Evolutionary conservation across 768 basidiomycete genomes (phyloP).

Genomic region (Rubroboletus pulcherrimus): DNA sequence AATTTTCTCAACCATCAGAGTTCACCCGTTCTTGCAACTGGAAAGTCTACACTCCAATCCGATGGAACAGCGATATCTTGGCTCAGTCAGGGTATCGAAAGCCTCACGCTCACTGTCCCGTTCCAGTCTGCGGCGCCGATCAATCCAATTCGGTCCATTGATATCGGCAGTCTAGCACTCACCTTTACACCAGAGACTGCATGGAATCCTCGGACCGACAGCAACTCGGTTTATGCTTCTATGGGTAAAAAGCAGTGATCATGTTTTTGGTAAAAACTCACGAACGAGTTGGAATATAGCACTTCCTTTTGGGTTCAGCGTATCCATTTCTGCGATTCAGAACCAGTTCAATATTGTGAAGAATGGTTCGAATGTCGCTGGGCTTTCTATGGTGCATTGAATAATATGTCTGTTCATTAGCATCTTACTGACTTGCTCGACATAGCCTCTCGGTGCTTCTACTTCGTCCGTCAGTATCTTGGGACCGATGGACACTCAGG

Average conservation of each 20-base stretch:
- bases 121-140: constrained; percentile 51
- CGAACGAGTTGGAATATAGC: constrained; percentile 33
- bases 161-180: constrained; percentile 57
- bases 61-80: constrained; percentile 60
- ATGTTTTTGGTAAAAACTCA: background rate
- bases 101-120: constrained; percentile 58
- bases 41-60: constrained; percentile 52
- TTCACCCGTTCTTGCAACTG: constrained; percentile 57
- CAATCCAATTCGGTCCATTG: constrained; percentile 60
- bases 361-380: constrained; percentile 50
- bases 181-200: constrained; percentile 49
- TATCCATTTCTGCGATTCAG: constrained; percentile 56
- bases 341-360: constrained; percentile 62
- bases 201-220: constrained; percentile 56
- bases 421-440: background rate
- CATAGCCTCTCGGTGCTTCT: constrained; percentile 59
- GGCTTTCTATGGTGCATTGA: constrained; percentile 50
- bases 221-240: constrained; percentile 55
- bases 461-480: constrained; percentile 55
- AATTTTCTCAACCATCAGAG: constrained; percentile 63
- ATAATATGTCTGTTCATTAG: background rate
- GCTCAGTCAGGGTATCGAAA: constrained; percentile 59
- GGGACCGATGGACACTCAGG: constrained; percentile 52
- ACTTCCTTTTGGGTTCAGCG: constrained; percentile 67
- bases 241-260: constrained; percentile 40